These are phyloP conservation scores for Talaromyces trachyspermus DNA, from an alignment of 495 filamentous ascomycete genomes.

Conservation along the genomic window DNA sequence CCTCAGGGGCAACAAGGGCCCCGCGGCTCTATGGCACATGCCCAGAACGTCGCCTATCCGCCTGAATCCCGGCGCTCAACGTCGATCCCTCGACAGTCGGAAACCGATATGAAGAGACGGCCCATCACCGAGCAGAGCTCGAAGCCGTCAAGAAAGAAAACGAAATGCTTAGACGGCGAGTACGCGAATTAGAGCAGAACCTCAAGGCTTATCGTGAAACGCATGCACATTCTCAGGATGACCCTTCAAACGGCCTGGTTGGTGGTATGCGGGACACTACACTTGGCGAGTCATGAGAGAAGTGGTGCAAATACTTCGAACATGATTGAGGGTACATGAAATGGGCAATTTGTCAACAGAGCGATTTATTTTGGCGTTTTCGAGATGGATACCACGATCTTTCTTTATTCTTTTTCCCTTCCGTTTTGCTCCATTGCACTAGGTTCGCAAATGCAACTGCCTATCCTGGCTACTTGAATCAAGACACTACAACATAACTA, in stretches of 20 bases:
- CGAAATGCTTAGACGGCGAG: constrained; percentile 61
- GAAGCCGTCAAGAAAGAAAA: constrained; percentile 75
- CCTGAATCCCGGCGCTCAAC: constrained; percentile 16
- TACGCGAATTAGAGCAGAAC: constrained; percentile 61
- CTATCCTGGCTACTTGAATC: too few species aligned
- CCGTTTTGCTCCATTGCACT: too few species aligned
- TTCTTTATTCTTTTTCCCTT: too few species aligned
- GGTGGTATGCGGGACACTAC: constrained; percentile 9
- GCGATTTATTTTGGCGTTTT: too few species aligned
- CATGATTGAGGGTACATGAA: too few species aligned
- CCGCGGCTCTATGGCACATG: constrained; percentile 20
- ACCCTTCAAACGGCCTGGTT: background rate
- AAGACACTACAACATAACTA: too few species aligned
- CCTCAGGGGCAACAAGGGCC: constrained; percentile 25
- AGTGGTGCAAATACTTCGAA: background rate
- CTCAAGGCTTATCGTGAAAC: constrained; percentile 22
- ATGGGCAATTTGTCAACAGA: too few species aligned
- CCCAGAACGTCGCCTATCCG: constrained; percentile 17
- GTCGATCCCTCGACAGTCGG: constrained; percentile 19
- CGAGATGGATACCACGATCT: too few species aligned
- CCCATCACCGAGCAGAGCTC: constrained; percentile 60
- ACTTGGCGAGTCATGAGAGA: constrained; percentile 1
- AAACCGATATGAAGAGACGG: constrained; percentile 63
- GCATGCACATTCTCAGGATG: background rate
- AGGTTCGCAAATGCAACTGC: too few species aligned